Conservation (phyloP, 179 eudicot species). For the Corrigiola litoralis region DNA sequence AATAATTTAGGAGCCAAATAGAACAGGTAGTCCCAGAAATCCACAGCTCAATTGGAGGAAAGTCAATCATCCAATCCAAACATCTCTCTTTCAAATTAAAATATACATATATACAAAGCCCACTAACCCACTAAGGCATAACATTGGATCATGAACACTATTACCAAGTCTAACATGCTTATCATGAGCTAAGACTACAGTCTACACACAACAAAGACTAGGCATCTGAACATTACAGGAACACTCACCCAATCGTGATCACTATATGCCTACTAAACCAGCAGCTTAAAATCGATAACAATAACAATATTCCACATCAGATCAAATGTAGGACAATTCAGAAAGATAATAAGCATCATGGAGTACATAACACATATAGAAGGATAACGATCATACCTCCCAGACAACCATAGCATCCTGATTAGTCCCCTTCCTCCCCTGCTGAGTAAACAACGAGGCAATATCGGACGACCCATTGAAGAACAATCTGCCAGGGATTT, state of each 20-base stretch:
- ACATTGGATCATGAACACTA: too few relatives aligned
- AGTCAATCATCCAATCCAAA: too few relatives aligned
- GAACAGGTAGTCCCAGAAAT: too few relatives aligned
- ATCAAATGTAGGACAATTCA: not conserved
- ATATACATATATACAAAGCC: too few relatives aligned
- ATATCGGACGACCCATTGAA: slow-evolving; percentile 61
- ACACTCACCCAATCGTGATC: not conserved
- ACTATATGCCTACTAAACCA: not conserved
- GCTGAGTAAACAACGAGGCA: slow-evolving; percentile 77
- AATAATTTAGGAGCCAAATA: too few relatives aligned
- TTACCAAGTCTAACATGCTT: too few relatives aligned
- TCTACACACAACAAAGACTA: too few relatives aligned
- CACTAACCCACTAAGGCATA: too few relatives aligned
- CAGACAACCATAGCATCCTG: slow-evolving; percentile 99
- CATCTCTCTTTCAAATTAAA: too few relatives aligned
- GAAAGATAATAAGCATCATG: not conserved
- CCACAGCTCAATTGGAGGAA: too few relatives aligned
- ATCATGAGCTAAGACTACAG: too few relatives aligned
- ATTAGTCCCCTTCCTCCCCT: slow-evolving; percentile 89
- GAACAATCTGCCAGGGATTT: slow-evolving; percentile 64
- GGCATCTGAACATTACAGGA: too few relatives aligned
- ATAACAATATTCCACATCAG: not conserved
- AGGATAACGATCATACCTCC: slow-evolving; percentile 52
- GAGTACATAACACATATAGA: not conserved
- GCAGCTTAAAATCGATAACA: not conserved